Evolutionary conservation across 2,329 filamentous ascomycete species (phyloP).

Genomic region (Harringtonia aguacate): DNA sequence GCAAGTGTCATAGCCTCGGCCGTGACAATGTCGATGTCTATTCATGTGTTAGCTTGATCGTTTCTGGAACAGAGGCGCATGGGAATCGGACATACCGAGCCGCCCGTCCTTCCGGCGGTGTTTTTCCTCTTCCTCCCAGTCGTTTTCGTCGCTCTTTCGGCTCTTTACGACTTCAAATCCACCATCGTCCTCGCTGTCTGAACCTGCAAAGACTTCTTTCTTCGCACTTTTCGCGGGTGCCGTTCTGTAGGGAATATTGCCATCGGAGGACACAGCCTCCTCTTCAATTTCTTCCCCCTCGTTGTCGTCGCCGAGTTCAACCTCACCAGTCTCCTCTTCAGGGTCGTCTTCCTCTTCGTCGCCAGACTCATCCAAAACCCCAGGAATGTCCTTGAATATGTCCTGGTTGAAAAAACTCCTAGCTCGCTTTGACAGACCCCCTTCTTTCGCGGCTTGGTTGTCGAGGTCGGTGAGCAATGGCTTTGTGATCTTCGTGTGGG

Average conservation of each 20-base stretch:
- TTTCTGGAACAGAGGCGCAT: too few species aligned
- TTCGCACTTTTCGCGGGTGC: not conserved
- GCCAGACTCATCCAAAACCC: conserved; percentile 44
- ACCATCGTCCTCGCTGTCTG: conserved; percentile 20
- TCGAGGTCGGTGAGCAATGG: conserved; percentile 53
- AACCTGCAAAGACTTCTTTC: conserved; percentile 10
- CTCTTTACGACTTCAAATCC: conserved; percentile 52
- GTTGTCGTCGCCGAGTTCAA: not conserved
- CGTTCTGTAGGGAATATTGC: not conserved
- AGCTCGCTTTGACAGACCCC: conserved; percentile 72
- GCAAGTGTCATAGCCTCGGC: conserved; percentile 97
- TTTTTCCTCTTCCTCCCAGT: conserved; percentile 58
- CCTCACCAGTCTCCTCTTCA: not conserved
- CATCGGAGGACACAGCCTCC: conserved; percentile 2
- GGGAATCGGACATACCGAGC: conserved; percentile 31
- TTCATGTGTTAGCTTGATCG: conserved; percentile 11
- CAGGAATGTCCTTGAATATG: conserved; percentile 77
- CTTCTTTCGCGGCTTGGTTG: conserved; percentile 33
- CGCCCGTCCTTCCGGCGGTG: conserved; percentile 51
- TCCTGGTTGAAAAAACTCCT: conserved; percentile 89
- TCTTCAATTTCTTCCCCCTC: not conserved
- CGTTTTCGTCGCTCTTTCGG: conserved; percentile 20
- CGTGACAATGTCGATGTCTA: conserved; percentile 97
- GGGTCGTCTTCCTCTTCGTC: conserved; percentile 3
- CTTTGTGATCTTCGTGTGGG: conserved; percentile 29